A percentile compares a stretch with the other conserved stretches of the same genome.
These are phyloP conservation scores for Suhomyces sp. DNA, from an alignment of 805 yeast genomes.

Conservation along the genomic window DNA sequence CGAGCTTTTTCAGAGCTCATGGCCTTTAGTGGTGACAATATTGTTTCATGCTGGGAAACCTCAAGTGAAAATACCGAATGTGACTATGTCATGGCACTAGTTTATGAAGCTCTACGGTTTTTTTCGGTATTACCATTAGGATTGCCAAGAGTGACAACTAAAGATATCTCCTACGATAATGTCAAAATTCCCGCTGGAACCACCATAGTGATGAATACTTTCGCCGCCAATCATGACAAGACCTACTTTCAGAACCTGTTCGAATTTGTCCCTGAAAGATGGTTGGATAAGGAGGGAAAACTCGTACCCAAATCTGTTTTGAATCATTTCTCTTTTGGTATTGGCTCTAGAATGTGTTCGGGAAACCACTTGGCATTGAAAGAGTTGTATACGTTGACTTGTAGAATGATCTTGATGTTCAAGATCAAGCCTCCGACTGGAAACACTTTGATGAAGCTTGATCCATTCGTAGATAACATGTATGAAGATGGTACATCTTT, in stretches of 20 bases:
- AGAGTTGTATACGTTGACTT: conserved; percentile 58
- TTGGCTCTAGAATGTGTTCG: conserved; percentile 70
- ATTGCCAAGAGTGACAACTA: conserved; percentile 61
- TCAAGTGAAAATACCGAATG: conserved; percentile 32
- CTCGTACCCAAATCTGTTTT: conserved; percentile 12
- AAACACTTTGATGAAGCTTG: conserved; percentile 36
- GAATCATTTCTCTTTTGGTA: conserved; percentile 61
- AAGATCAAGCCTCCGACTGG: conserved; percentile 44
- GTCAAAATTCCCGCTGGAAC: conserved; percentile 54
- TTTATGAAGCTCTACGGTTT: conserved; percentile 59
- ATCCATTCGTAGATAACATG: conserved; percentile 51
- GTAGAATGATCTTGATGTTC: conserved; percentile 53
- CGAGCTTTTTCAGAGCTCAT: conserved; percentile 43
- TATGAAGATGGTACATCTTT: conserved; percentile 60
- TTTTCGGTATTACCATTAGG: conserved; percentile 67
- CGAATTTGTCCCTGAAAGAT: conserved; percentile 53
- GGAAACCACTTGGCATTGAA: conserved; percentile 64
- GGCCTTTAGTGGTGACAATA: conserved; percentile 25
- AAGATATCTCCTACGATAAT: conserved; percentile 39
- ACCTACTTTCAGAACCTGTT: conserved; percentile 41
- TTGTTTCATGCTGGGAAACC: conserved; percentile 34
- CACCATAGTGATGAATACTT: conserved; percentile 60
- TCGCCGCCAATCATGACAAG: conserved; percentile 67
- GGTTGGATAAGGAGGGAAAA: conserved; percentile 31
- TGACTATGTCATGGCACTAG: conserved; percentile 52